Conservation (phyloP, 805 yeast species). For the Cyberlindnera lachancei region DNA sequence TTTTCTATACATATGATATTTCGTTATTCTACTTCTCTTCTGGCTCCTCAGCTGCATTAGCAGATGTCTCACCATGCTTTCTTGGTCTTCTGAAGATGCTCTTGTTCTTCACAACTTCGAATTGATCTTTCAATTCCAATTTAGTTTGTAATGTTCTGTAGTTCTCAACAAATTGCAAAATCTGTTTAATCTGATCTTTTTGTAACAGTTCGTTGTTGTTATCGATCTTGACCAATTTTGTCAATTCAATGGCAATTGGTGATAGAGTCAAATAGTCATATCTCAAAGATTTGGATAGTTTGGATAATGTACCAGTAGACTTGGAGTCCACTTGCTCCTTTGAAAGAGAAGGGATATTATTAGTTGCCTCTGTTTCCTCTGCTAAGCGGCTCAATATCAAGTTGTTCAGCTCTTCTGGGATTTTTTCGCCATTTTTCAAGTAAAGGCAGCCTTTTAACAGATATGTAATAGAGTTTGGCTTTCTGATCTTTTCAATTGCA, state of each 20-base stretch:
- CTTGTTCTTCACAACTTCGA: slow-evolving; percentile 1
- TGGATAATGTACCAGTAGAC: slow-evolving; percentile 7
- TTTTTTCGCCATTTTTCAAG: slow-evolving; percentile 5
- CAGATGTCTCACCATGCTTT: slow-evolving; percentile 1
- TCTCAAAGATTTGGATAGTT: slow-evolving; percentile 11
- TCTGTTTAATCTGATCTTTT: slow-evolving; percentile 3
- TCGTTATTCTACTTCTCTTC: background rate
- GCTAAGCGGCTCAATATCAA: slow-evolving; percentile 3
- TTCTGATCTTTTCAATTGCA: slow-evolving; percentile 9
- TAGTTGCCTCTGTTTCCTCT: slow-evolving; percentile 2
- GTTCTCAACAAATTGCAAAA: slow-evolving; percentile 5
- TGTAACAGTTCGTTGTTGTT: slow-evolving; percentile 8
- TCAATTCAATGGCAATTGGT: slow-evolving; percentile 16
- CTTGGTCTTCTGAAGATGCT: slow-evolving; percentile 10
- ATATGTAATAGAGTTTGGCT: slow-evolving; percentile 9
- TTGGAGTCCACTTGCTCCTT: too few relatives aligned
- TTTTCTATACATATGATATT: too few relatives aligned
- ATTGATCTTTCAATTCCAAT: slow-evolving; percentile 6
- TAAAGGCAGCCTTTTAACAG: slow-evolving; percentile 14
- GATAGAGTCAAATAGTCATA: slow-evolving; percentile 16
- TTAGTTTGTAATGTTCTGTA: slow-evolving; percentile 8
- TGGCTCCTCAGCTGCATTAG: slow-evolving; percentile 1
- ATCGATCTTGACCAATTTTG: too few relatives aligned
- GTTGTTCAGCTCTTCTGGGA: slow-evolving; percentile 9
- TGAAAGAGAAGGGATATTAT: slow-evolving; percentile 8